These are phyloP conservation scores for Kurtzmaniella quercitrusa DNA, from an alignment of 1,139 yeast species.

Conservation along the genomic window DNA sequence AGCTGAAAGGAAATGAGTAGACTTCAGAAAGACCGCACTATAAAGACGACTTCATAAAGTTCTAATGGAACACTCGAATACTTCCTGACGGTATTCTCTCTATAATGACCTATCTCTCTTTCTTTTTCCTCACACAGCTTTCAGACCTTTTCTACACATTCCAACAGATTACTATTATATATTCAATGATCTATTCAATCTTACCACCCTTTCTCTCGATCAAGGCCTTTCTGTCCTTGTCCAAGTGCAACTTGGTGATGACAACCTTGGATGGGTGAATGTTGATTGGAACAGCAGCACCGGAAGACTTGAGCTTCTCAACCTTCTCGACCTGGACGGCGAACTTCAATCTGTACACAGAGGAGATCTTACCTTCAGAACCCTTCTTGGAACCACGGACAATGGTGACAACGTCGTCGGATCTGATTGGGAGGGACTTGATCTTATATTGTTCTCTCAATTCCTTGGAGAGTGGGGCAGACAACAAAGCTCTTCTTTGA, in stretches of 20 bases:
- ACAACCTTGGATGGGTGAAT: slow-evolving; percentile 99
- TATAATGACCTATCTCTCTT: not conserved
- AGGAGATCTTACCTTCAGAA: slow-evolving; percentile 96
- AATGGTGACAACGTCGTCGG: slow-evolving; percentile 93
- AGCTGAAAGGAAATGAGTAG: too few species aligned
- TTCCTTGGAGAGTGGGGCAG: slow-evolving; percentile 99
- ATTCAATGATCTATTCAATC: slow-evolving; percentile 22
- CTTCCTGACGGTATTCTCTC: too few species aligned
- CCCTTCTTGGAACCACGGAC: slow-evolving; percentile 99
- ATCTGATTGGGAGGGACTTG: slow-evolving; percentile 96
- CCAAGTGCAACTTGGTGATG: slow-evolving; percentile 96
- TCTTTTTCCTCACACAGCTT: not conserved
- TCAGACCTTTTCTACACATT: not conserved
- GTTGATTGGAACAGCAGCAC: slow-evolving; percentile 97
- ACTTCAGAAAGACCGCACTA: too few species aligned
- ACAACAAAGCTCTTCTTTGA: slow-evolving; percentile 90
- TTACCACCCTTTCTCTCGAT: slow-evolving; percentile 54
- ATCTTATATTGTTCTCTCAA: slow-evolving; percentile 96
- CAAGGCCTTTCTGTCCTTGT: slow-evolving; percentile 98
- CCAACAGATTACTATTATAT: slow-evolving; percentile 4
- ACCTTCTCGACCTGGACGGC: slow-evolving; percentile 96
- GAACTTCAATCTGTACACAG: slow-evolving; percentile 98
- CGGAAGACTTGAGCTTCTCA: slow-evolving; percentile 96
- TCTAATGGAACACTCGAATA: too few species aligned
- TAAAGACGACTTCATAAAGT: too few species aligned